Conservation (phyloP, 495 filamentous ascomycete genomes). For the Antarctomyces pellizariae region DNA sequence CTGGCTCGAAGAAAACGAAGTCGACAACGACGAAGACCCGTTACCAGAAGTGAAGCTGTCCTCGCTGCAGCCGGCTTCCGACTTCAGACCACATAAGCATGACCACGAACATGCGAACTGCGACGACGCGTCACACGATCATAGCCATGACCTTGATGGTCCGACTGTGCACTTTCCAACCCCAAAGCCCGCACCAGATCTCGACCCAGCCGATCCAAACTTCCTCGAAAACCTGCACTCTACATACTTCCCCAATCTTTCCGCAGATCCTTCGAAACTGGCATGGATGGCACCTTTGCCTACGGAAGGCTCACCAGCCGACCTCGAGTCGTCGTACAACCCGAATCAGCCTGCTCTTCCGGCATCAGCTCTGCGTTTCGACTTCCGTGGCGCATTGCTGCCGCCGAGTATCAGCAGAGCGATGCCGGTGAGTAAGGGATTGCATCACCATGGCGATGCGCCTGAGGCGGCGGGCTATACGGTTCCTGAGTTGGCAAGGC, state of each 20-base stretch:
- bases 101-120: conserved; percentile 3
- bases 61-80: conserved; percentile 6
- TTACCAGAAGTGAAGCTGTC: conserved; percentile 8
- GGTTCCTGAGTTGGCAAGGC: conserved; percentile 60
- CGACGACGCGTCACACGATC: conserved; percentile 10
- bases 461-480: conserved; percentile 92
- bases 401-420: conserved; percentile 46
- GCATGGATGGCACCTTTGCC: conserved; percentile 70
- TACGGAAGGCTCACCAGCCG: conserved; percentile 27
- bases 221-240: conserved; percentile 67
- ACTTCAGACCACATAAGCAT: too few relatives aligned
- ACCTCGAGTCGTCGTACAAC: conserved; percentile 54
- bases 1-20: conserved; percentile 7
- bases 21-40: conserved; percentile 1
- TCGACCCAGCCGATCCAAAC: conserved; percentile 59
- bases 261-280: conserved; percentile 61
- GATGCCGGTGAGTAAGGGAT: conserved; percentile 48
- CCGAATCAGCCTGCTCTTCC: conserved; percentile 44
- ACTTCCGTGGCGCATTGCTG: conserved; percentile 56
- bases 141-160: conserved; percentile 18
- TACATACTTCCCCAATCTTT: conserved; percentile 78
- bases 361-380: conserved; percentile 67
- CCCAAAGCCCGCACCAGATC: conserved; percentile 31
- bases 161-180: conserved; percentile 37
- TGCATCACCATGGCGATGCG: conserved; percentile 87